Evolutionary conservation across 1,284 basidiomycete genomes (phyloP), one percentile per base, ranked within the genome.

Genomic region (Cystobasidium slooffiae): DNA sequence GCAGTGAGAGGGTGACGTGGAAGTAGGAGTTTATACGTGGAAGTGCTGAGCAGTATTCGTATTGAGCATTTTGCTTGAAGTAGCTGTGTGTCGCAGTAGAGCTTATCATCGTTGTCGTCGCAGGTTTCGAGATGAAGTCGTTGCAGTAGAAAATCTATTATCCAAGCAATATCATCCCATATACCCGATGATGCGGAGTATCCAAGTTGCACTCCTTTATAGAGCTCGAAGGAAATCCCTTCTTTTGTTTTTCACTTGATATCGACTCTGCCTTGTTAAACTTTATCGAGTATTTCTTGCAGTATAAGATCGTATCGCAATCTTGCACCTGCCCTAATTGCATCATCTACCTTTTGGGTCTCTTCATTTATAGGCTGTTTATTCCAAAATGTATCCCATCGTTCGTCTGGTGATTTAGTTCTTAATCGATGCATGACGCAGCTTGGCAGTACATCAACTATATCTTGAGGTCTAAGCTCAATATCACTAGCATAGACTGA

Each of bases 311-410:
- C 37, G 16, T 46, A 52, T 5, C 44, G 49, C 3, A 47, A 24
- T 20, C 51, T 51, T 1, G 44, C 51, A 39, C 64, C 64, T 18
- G 37, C 37, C 18, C 49, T n/a, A 10, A 51, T 20, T 14, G 64
- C 64, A 22, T 66, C 51, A 20, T 53, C 49, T 1, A 14, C 8
- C 31, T 39, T 18, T 66, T 51, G 39, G 0, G 49, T 37, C 22
- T 66, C 64, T 43, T 20, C 47, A 9, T 10, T 66, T 2, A 6
- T 1, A n/a, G 49, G 49, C 9, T 53, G 37, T 37, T 66, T 66
- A 22, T 66, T 53, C 64, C 64, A 66, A 22, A 66, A 66, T 18
- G 37, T 24, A 7, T 66, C 41, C 64, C 64, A 66, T 53, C 64
- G 37, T 31, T 52, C 24, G 12, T 66, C 64, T 8, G 64, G 49